Conservation (phyloP, 495 filamentous ascomycete genomes). For the Articulospora tetracladia region DNA sequence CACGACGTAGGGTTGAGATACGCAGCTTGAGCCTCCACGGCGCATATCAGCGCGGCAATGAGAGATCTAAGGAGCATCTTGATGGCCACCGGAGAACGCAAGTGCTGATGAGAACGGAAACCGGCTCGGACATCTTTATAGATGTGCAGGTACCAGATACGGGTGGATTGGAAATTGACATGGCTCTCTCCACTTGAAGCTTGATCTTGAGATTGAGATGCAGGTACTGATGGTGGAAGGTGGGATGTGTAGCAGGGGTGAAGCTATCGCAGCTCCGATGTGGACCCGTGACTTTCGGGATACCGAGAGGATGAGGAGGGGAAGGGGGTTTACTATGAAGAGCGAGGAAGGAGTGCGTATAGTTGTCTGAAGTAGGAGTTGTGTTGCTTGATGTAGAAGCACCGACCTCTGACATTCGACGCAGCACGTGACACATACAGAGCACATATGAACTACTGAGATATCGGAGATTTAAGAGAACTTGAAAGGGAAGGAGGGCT, state of each 20-base stretch:
- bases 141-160: neutral
- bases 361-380: no score
- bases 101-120: neutral
- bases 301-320: no score
- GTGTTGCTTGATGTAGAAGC: no score
- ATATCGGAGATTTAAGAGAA: no score
- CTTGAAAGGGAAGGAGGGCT: no score
- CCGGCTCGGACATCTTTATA: neutral
- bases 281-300: neutral
- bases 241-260: neutral
- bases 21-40: neutral
- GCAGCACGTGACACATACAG: no score
- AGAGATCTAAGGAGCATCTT: neutral
- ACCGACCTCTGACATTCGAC: no score
- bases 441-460: no score
- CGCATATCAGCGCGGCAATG: neutral
- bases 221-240: neutral
- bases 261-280: neutral
- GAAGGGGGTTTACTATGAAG: no score
- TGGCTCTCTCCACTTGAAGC: neutral
- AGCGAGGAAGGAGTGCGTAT: no score
- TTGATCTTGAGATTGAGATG: neutral
- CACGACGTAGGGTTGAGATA: neutral
- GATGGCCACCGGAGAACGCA: neutral
- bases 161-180: neutral